Base-by-base conservation (phyloP, 2,329 filamentous ascomycete species). In the Lecanicillium sp. region DNA sequence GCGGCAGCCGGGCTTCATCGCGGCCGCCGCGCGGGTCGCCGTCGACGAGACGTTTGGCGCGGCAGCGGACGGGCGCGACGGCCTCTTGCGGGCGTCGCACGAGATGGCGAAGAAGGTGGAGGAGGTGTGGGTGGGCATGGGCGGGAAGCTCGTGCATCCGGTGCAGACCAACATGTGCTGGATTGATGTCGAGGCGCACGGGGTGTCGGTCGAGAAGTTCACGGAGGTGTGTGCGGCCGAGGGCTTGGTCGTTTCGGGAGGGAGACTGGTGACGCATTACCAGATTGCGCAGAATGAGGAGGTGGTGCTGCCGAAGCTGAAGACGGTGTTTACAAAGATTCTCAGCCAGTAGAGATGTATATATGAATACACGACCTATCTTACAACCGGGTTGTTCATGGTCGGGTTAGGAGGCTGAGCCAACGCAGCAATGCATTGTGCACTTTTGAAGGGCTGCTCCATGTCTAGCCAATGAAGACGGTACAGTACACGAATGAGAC, bases 151-250 rank as follows among this genome's bases (percentile, higher is more conserved):
- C 49, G 66, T 74, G 17, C 73, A 83, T 51, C 84, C 86, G 0
- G 83, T 86, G 1, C 83, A 95, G 60, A 94, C 89, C n/a, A 95
- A 95, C 67, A 94, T 95, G 87, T 80, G 88, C 27, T 95, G 87
- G 88, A 60, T 94, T 50, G 84, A 94, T 62, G 69, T 93, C 14
- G 75, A 80, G 24, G 74, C 75, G 1, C 76, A 78, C 10, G 77
- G 78, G 2, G 70, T 72, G 52, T 61, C 62, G 12, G 52, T 44
- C 5, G 61, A 61, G 47, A 62, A 59, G 32, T 68, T 77, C 44
- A 59, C 61, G 12, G 60, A 65, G 54, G 60, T 73, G 26, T 69
- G 67, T 5, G 58, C 59, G 40, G 67, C 68, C 27, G 65, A 61
- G 10, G 74, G 74, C 0, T 57, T 78, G 49, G 67, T 64, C 51